Evolutionary conservation across 164 flowering plant genomes (phyloP).

Genomic region (Cinnamomum micranthum): DNA sequence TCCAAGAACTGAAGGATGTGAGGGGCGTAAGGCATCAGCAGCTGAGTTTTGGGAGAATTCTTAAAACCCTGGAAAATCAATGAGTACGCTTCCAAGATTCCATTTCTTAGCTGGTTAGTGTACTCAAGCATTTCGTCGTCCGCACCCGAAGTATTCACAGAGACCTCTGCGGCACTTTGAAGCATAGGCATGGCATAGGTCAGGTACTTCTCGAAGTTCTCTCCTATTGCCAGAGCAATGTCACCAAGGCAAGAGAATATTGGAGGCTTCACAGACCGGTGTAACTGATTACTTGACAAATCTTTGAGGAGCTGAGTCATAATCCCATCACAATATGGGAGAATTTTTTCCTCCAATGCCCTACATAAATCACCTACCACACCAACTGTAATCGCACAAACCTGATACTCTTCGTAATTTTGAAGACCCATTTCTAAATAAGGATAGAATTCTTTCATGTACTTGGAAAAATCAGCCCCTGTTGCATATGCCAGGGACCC

Average conservation of each 20-base stretch:
- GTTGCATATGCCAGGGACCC: slow-evolving; percentile 62
- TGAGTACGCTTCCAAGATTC: slow-evolving; percentile 62
- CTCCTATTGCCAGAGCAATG: slow-evolving; percentile 63
- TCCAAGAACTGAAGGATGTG: slow-evolving; percentile 57
- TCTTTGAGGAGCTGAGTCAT: slow-evolving; percentile 69
- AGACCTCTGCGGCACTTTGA: slow-evolving; percentile 60
- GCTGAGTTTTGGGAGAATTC: slow-evolving; percentile 50
- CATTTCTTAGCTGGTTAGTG: slow-evolving; percentile 51
- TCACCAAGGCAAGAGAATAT: slow-evolving; percentile 69
- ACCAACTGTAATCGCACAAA: slow-evolving; percentile 61
- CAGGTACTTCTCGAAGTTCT: slow-evolving; percentile 63
- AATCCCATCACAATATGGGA: slow-evolving; percentile 61
- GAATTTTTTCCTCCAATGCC: slow-evolving; percentile 53
- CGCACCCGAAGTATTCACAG: slow-evolving; percentile 38
- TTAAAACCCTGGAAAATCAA: slow-evolving; percentile 65
- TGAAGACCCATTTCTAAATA: slow-evolving; percentile 67
- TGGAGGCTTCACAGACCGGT: slow-evolving; percentile 65
- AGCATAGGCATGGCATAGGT: slow-evolving; percentile 72
- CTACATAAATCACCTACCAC: slow-evolving; percentile 64
- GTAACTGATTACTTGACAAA: slow-evolving; percentile 55
- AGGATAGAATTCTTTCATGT: slow-evolving; percentile 56
- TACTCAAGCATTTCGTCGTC: slow-evolving; percentile 59
- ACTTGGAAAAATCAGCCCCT: slow-evolving; percentile 50
- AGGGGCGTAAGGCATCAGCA: slow-evolving; percentile 50
- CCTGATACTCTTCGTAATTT: slow-evolving; percentile 68